Base-by-base conservation (phyloP, 2,329 filamentous ascomycete genomes). In the Claviceps purpurea region DNA sequence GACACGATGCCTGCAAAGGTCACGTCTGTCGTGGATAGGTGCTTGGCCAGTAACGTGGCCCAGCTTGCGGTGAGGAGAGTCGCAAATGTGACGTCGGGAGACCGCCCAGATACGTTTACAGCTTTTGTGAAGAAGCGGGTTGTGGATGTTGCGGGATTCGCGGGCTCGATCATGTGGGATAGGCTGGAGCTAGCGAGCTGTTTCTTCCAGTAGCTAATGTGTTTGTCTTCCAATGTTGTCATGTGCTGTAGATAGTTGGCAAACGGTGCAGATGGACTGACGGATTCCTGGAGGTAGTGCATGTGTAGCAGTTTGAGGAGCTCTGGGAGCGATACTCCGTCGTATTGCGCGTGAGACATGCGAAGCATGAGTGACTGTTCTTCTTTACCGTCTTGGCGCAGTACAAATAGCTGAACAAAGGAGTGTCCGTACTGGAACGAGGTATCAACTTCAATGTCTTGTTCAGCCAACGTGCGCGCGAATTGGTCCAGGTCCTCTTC, bases 231-330 rank as follows among this genome's bases (percentile, higher is more conserved):
- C 0, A 26, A 42, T 50, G 76, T 61, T 18, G 71, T 70, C 45
- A 74, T 65, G 56, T 74, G 69, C 38, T 68, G 64, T 18, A 75
- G 70, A 54, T 74, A 75, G 4, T 65, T 58, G 0, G 73, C 75
- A 61, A 75, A 76, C 0, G 73, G 70, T 0, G 46, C 18, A 5
- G 69, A 59, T 0, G 68, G 65, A 5, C 62, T 57, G 4, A 60
- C 58, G 0, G 64, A 61, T 0, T 64, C 56, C 42, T 57, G 55
- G 44, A 62, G 52, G 54, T 67, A 67, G 5, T 82, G 68, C 0
- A 73, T 70, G 3, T 76, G 77, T 42, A 85, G 74, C 59, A 84
- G 79, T 18, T 71, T 72, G 53, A 85, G 73, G 20, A 85, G 73
- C n/a, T 73, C 68, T 0, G 46, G 46, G 6, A 47, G 46, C 34